phyloP scores from a whole-genome alignment of 2,329 filamentous ascomycete species.

The Zasmidium citrigriseum region DNA sequence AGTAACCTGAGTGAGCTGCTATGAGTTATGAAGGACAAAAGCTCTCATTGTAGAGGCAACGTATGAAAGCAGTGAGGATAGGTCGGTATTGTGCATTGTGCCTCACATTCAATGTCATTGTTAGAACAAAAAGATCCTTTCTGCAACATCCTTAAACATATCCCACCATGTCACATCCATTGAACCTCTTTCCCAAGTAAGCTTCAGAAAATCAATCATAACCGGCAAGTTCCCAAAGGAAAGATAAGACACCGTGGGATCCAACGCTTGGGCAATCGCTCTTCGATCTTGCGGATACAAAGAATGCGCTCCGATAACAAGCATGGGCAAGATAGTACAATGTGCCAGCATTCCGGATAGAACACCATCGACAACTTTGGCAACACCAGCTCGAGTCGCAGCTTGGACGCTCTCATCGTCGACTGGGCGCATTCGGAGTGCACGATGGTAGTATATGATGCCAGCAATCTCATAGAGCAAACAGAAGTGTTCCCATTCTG shows the following conservation, averaged over 20 bases:
- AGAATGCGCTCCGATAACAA: slow-evolving; percentile 18
- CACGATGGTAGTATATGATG: neutral
- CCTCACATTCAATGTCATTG: too few species aligned
- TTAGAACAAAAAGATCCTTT: slow-evolving; percentile 19
- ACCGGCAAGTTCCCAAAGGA: slow-evolving; percentile 16
- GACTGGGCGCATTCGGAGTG: neutral
- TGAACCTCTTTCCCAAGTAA: slow-evolving; percentile 11
- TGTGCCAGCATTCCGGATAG: slow-evolving; percentile 17
- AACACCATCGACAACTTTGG: neutral
- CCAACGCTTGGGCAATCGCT: slow-evolving; percentile 8
- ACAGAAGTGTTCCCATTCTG: neutral
- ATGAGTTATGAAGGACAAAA: too few species aligned
- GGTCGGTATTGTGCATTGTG: too few species aligned
- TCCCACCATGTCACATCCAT: slow-evolving; percentile 17
- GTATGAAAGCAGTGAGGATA: too few species aligned
- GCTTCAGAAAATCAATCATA: slow-evolving; percentile 16
- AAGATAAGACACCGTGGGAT: slow-evolving; percentile 16
- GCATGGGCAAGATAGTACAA: slow-evolving; percentile 16
- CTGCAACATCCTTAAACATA: slow-evolving; percentile 15
- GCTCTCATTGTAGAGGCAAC: too few species aligned
- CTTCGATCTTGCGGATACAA: slow-evolving; percentile 8
- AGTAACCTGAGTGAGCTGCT: too few species aligned
- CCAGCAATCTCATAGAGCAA: neutral
- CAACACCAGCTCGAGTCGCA: neutral
- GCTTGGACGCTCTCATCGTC: neutral